Percentiles rank a stretch among this genome's conserved stretches.
phyloP scores from a whole-genome alignment of 225 moss, liverwort and hornwort species.

The Neckera pumila region DNA sequence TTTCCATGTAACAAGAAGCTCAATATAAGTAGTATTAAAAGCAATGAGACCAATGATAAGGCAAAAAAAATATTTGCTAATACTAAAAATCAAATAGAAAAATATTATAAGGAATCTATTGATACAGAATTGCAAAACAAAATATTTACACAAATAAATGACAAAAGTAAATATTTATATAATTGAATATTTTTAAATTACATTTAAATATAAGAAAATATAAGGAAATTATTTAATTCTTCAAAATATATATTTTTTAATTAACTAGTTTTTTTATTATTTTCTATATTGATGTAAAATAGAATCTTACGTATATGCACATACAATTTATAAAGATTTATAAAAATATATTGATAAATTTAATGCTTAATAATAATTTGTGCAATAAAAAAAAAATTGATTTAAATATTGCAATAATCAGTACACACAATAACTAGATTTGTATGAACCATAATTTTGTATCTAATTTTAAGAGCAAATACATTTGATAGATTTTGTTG shows the following conservation, averaged over 20 bases:
- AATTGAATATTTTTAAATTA: not conserved
- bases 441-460: not conserved
- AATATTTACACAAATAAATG: not conserved
- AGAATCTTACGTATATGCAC: rapidly evolving
- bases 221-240: not conserved
- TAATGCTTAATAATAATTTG: too few relatives aligned
- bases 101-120: not conserved
- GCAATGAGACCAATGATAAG: not conserved
- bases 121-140: not conserved
- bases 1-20: not conserved
- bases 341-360: too few relatives aligned
- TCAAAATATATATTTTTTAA: too few relatives aligned
- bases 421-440: rapidly evolving
- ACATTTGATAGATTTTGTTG: not conserved
- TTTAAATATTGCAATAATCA: not conserved
- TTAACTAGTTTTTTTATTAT: too few relatives aligned
- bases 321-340: not conserved
- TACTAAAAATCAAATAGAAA: not conserved
- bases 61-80: too few relatives aligned
- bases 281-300: not conserved
- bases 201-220: rapidly evolving
- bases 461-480: not conserved
- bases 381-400: too few relatives aligned
- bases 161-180: not conserved
- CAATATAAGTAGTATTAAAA: not conserved